Evolutionary conservation across 1,139 yeast species (phyloP).

Genomic region (Debaryomycetaceae sp.): DNA sequence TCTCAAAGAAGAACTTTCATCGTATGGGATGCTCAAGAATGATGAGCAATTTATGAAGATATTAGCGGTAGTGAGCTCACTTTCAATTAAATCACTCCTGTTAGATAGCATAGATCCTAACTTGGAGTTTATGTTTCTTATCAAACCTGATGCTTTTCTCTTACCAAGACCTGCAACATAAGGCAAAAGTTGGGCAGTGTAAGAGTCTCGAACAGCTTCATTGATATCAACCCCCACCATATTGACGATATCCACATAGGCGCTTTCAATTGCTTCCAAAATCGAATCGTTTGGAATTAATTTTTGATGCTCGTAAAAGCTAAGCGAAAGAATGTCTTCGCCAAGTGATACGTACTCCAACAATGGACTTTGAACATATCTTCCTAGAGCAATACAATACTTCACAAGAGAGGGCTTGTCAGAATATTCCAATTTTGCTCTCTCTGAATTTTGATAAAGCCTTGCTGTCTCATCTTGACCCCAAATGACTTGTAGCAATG

Average conservation of each 20-base stretch:
- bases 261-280: constrained; percentile 68
- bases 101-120: constrained; percentile 64
- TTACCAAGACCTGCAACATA: constrained; percentile 93
- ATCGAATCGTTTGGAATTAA: constrained; percentile 65
- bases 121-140: constrained; percentile 75
- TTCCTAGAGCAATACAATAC: constrained; percentile 85
- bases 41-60: constrained; percentile 92
- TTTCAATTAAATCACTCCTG: constrained; percentile 76
- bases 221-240: constrained; percentile 92
- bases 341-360: constrained; percentile 83
- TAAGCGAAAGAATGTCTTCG: constrained; percentile 66
- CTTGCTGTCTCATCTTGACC: constrained; percentile 94
- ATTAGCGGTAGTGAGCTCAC: constrained; percentile 71
- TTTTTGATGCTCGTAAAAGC: constrained; percentile 73
- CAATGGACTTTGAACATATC: constrained; percentile 87
- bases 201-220: constrained; percentile 76
- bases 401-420: constrained; percentile 80
- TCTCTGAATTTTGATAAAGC: constrained; percentile 74
- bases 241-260: constrained; percentile 86
- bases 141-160: constrained; percentile 84
- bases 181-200: constrained; percentile 66
- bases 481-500: constrained; percentile 62
- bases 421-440: constrained; percentile 79
- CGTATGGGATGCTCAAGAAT: constrained; percentile 77
- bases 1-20: constrained; percentile 43